Base-by-base conservation (phyloP, 2,329 filamentous ascomycete genomes). In the Colletotrichum agaves region DNA sequence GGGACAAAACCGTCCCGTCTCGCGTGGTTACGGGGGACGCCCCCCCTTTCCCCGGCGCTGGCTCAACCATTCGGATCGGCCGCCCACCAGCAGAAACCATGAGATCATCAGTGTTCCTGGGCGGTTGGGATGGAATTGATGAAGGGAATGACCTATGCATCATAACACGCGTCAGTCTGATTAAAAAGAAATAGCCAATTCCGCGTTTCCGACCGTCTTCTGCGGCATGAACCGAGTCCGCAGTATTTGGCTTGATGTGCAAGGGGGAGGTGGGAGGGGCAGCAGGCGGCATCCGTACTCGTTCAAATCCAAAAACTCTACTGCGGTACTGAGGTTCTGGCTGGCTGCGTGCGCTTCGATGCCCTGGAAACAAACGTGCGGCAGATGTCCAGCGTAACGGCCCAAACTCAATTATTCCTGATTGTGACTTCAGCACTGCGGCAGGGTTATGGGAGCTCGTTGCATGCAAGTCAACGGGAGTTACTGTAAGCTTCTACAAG, bases 361-460 rank as follows among this genome's bases (percentile, higher is more conserved):
- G 15, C 12, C 21, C 27, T 35, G n/a, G 12, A 19, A 33, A 59
- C 19, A 19, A 33, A 59, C 19, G 23, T 44, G 39, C 44, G 57
- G 49, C 57, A 60, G 17, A 37, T 15, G 13, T 60, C n/a, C n/a
- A n/a, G 44, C 57, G 44, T 50, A 49, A 60, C 49, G 7, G 12
- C 5, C 1, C 43, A 50, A 60, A 50, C 43, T 50, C 31, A 12
- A 23, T 58, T 15, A 41, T 33, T 37, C 5, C 10, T 13, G n/a
- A 27, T 31, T 50, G 27, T 8, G 6, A 23, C 47, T 50, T 50
- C 31, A 5, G 47, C 33, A 53, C 47, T 50, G 23, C 31, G 10
- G 47, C 50, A 53, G 50, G 7, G 50, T 23, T 7, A 27, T 27
- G 27, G 27, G 7, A 27, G 27, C 27, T 8, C 27, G 27, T 27